Conservation (phyloP, 768 basidiomycete species). For the Naematelia aurantialba region DNA sequence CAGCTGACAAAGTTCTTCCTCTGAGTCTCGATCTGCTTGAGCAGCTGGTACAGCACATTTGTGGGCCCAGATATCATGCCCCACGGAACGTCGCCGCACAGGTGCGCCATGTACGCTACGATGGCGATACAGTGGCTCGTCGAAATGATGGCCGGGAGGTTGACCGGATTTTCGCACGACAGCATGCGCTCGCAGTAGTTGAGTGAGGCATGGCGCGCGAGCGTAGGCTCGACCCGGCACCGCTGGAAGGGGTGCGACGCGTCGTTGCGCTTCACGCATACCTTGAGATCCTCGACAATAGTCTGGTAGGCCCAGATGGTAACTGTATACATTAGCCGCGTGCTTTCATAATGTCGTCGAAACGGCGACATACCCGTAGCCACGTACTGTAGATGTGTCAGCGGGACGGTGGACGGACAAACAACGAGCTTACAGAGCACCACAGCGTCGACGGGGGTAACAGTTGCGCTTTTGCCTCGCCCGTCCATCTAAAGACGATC, state of each 20-base stretch:
- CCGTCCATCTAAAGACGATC: slow-evolving; percentile 7
- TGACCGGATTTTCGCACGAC: slow-evolving; percentile 6
- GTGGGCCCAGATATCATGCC: slow-evolving; percentile 9
- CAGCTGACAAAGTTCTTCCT: slow-evolving; percentile 5
- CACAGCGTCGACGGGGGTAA: slow-evolving; percentile 5
- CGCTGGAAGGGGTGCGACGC: not conserved
- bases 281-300: slow-evolving; percentile 2
- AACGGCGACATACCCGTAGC: not conserved
- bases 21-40: slow-evolving; percentile 7
- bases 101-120: slow-evolving; percentile 10
- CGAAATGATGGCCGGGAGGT: slow-evolving; percentile 1
- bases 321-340: not conserved
- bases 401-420: not conserved
- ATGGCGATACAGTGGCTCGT: slow-evolving; percentile 6
- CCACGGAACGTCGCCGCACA: slow-evolving; percentile 11
- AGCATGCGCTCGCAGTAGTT: slow-evolving; percentile 9
- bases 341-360: not conserved
- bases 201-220: slow-evolving; percentile 5
- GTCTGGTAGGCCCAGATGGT: slow-evolving; percentile 10
- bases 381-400: not conserved
- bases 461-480: not conserved
- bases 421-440: not conserved
- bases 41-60: slow-evolving; percentile 6
- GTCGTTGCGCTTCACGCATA: not conserved
- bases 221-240: slow-evolving; percentile 10